Percentiles rank a stretch among this genome's conserved stretches.
These are phyloP conservation scores for Pistacia atlantica DNA, from an alignment of 345 rosid genomes.

Conservation along the genomic window DNA sequence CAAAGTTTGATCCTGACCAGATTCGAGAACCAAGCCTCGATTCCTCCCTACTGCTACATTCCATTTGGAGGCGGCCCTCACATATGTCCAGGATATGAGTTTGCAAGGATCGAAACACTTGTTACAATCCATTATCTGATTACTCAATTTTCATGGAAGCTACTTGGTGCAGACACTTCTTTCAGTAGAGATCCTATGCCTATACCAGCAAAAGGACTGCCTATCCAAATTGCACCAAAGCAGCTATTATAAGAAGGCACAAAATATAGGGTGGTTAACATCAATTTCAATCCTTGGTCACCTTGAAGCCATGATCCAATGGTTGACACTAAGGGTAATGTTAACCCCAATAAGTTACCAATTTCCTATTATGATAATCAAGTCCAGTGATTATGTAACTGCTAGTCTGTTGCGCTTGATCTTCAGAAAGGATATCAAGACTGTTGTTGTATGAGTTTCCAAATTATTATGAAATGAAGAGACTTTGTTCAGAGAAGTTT, in stretches of 20 bases:
- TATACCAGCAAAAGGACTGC: conserved; percentile 46
- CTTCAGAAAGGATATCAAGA: too few species aligned
- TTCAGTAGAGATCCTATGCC: conserved; percentile 49
- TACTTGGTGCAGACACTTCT: conserved; percentile 31
- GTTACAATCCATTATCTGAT: conserved; percentile 47
- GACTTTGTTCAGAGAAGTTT: too few species aligned
- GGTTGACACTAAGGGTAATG: too few species aligned
- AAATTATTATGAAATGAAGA: too few species aligned
- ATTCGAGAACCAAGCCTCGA: conserved; percentile 46
- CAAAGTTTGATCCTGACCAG: conserved; percentile 44
- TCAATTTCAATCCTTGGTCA: too few species aligned
- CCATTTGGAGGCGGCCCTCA: conserved; percentile 55
- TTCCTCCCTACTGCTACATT: conserved; percentile 49
- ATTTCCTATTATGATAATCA: too few species aligned
- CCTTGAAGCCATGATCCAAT: too few species aligned
- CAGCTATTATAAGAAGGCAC: not conserved
- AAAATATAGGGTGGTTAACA: too few species aligned
- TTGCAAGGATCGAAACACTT: conserved; percentile 56
- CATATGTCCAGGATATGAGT: conserved; percentile 57
- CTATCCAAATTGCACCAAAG: conserved; percentile 35
- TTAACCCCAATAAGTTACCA: too few species aligned
- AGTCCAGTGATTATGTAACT: too few species aligned
- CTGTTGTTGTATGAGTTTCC: too few species aligned
- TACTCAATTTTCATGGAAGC: conserved; percentile 50
- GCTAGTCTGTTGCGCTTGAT: too few species aligned